Evolutionary conservation across 257 asterid genomes (phyloP).

Genomic region (Cinchona pubescens): DNA sequence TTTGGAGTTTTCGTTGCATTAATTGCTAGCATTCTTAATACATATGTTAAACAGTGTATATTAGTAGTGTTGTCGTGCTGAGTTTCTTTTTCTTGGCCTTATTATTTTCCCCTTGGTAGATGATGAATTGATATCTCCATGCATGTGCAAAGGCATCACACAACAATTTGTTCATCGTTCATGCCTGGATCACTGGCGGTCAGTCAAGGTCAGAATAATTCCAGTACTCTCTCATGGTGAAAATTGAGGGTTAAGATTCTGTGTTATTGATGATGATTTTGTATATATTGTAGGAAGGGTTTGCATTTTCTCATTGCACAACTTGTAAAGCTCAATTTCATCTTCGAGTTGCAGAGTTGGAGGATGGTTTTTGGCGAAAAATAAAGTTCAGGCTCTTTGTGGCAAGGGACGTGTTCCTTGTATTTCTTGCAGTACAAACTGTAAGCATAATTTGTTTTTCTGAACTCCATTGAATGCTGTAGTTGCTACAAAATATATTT

Average conservation of each 20-base stretch:
- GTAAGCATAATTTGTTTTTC: constrained; percentile 30
- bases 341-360: constrained; percentile 39
- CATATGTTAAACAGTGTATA: background rate
- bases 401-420: constrained; percentile 54
- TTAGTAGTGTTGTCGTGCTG: background rate
- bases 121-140: constrained; percentile 51
- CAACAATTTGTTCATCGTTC: constrained; percentile 61
- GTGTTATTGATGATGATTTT: constrained; percentile 1
- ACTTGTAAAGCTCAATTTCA: constrained; percentile 60
- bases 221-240: background rate
- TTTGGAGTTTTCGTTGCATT: background rate
- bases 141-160: constrained; percentile 65
- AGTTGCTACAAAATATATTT: background rate
- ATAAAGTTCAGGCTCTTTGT: constrained; percentile 52
- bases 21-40: background rate
- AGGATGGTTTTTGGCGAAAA: constrained; percentile 46
- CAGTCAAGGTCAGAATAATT: constrained; percentile 42
- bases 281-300: constrained; percentile 46
- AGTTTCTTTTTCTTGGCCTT: background rate
- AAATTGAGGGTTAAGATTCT: background rate
- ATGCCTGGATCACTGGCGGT: constrained; percentile 65
- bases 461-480: no score
- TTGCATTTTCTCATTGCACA: constrained; percentile 62
- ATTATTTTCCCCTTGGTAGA: constrained; percentile 24
- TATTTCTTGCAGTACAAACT: constrained; percentile 50